Percentiles rank a stretch among this genome's conserved stretches.
Conservation (phyloP, 257 asterid genomes). For the Solanum tacnaense region DNA sequence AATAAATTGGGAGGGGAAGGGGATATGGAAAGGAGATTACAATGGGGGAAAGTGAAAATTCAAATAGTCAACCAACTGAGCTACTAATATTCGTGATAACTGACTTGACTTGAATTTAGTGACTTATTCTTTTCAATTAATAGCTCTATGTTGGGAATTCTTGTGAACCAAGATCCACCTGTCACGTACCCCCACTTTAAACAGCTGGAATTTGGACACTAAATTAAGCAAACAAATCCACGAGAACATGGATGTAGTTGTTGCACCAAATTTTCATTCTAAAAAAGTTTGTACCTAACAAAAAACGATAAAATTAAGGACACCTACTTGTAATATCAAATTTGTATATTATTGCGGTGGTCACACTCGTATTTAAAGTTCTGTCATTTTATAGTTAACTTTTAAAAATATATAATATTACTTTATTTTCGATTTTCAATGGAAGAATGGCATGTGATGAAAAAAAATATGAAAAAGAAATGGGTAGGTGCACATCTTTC, state of each 20-base stretch:
- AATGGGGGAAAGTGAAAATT: neutral
- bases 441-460: neutral
- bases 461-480: neutral
- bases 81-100: accelerated
- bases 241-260: neutral
- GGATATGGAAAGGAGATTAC: neutral
- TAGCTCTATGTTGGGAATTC: neutral
- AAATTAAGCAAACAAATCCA: neutral
- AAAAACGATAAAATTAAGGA: neutral
- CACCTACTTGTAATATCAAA: neutral
- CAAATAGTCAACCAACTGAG: accelerated
- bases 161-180: neutral
- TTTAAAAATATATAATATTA: too few species aligned
- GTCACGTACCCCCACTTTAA: neutral
- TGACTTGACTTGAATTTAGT: neutral
- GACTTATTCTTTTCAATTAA: neutral
- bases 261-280: neutral
- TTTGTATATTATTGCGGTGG: neutral
- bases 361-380: neutral
- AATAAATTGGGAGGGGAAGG: neutral
- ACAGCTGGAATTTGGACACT: neutral
- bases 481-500: neutral
- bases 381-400: neutral
- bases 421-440: neutral
- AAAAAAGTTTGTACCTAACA: neutral